Conservation (phyloP, 768 basidiomycete species). For the Ramaria sp. region DNA sequence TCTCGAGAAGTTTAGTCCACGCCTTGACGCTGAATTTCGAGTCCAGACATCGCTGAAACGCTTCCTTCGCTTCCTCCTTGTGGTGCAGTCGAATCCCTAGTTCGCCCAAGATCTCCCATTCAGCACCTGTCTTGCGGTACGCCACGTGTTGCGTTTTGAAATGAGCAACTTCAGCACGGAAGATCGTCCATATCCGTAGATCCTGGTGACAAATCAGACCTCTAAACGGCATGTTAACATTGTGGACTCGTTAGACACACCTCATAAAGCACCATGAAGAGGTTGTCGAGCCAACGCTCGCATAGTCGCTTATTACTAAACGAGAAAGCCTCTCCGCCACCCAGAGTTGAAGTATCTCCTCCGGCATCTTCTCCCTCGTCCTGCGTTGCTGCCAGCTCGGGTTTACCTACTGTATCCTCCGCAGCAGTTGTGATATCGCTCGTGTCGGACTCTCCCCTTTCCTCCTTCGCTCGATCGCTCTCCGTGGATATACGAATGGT, state of each 20-base stretch:
- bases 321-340: conserved; percentile 56
- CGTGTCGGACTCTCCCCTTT: conserved; percentile 23
- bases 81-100: conserved; percentile 88
- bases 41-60: conserved; percentile 91
- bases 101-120: conserved; percentile 98
- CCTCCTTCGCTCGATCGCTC: conserved; percentile 40
- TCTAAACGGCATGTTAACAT: neutral
- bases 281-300: conserved; percentile 94
- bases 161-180: conserved; percentile 95
- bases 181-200: conserved; percentile 96
- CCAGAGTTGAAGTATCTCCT: neutral
- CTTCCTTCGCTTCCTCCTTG: conserved; percentile 98
- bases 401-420: conserved; percentile 18
- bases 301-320: conserved; percentile 96
- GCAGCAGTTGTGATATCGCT: conserved; percentile 18
- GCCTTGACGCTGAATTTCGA: conserved; percentile 82
- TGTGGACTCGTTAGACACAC: conserved; percentile 27
- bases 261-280: conserved; percentile 98
- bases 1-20: conserved; percentile 88
- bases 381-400: conserved; percentile 30
- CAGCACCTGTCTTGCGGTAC: conserved; percentile 90
- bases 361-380: conserved; percentile 12
- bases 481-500: conserved; percentile 75
- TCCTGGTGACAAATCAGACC: conserved; percentile 43
- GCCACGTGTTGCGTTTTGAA: conserved; percentile 98